A percentile compares a stretch with the other conserved stretches of the same genome.
Conservation (phyloP, 345 rosid species). For the Linum tenue region DNA sequence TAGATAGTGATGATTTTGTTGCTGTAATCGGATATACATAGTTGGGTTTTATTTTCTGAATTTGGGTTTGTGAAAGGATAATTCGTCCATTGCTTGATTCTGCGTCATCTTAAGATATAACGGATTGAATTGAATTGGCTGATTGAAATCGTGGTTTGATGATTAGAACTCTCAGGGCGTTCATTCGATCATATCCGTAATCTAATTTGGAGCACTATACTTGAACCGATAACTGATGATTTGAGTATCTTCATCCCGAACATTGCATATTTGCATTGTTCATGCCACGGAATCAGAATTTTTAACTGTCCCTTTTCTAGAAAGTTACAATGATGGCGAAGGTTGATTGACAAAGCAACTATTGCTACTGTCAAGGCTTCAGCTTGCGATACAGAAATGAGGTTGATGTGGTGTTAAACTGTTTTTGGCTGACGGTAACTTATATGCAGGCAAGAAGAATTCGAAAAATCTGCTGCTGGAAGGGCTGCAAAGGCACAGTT, state of each 20-base stretch:
- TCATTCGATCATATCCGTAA: background rate
- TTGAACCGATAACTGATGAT: background rate
- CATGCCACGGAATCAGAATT: no score
- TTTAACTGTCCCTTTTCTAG: no score
- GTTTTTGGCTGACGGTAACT: background rate
- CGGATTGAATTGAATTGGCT: no score
- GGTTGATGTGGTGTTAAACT: background rate
- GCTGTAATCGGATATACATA: background rate
- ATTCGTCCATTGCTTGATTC: no score
- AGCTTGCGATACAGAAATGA: background rate
- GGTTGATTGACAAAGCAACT: background rate
- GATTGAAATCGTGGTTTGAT: no score
- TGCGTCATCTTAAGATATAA: no score
- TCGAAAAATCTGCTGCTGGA: slow-evolving; percentile 84
- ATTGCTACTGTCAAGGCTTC: background rate
- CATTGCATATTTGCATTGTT: no score
- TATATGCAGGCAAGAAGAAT: slow-evolving; percentile 64
- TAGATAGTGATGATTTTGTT: background rate
- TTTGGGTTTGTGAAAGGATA: background rate
- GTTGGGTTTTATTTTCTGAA: background rate
- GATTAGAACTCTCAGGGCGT: background rate
- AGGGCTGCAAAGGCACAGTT: slow-evolving; percentile 81
- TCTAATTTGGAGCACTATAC: background rate
- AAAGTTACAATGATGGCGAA: background rate
- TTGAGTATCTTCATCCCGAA: background rate